Evolutionary conservation across 2,329 filamentous ascomycete species (phyloP).

Genomic region (Penicillium expansum): DNA sequence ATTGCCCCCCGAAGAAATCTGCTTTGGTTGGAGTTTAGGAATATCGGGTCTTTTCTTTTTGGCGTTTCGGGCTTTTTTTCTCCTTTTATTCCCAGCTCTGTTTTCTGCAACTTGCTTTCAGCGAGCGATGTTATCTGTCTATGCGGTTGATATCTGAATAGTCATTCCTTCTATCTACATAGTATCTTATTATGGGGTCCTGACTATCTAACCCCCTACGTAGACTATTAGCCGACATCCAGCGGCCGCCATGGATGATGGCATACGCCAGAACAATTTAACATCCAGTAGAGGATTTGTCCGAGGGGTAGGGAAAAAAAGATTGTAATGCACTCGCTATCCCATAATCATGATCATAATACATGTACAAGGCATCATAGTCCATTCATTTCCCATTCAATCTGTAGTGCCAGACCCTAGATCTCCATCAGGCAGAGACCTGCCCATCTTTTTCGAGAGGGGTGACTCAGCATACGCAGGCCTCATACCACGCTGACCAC

Average conservation of each 20-base stretch:
- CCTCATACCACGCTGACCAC: conserved; percentile 24
- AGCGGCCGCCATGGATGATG: background rate
- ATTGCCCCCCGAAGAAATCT: conserved; percentile 4
- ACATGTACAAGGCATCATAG: background rate
- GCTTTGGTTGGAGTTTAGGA: conserved; percentile 19
- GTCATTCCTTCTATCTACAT: conserved; percentile 17
- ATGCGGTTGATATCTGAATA: conserved; percentile 12
- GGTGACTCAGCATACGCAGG: conserved; percentile 32
- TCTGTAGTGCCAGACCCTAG: conserved; percentile 26
- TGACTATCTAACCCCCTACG: background rate
- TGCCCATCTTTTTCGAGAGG: conserved; percentile 32
- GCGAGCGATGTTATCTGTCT: conserved; percentile 17
- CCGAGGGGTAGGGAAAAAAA: background rate
- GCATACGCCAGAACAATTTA: background rate
- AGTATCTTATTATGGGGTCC: background rate
- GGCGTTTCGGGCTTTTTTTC: conserved; percentile 15
- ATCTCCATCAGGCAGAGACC: conserved; percentile 30
- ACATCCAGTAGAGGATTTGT: background rate
- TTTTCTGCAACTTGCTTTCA: conserved; percentile 19
- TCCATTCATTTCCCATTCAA: conserved; percentile 14
- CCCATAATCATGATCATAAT: conserved; percentile 6
- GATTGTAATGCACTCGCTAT: background rate
- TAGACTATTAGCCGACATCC: background rate
- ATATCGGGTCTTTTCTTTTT: conserved; percentile 15
- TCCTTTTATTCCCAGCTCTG: conserved; percentile 14